Conservation (phyloP, 805 yeast genomes). For the Saccharomycopsis capsularis region DNA sequence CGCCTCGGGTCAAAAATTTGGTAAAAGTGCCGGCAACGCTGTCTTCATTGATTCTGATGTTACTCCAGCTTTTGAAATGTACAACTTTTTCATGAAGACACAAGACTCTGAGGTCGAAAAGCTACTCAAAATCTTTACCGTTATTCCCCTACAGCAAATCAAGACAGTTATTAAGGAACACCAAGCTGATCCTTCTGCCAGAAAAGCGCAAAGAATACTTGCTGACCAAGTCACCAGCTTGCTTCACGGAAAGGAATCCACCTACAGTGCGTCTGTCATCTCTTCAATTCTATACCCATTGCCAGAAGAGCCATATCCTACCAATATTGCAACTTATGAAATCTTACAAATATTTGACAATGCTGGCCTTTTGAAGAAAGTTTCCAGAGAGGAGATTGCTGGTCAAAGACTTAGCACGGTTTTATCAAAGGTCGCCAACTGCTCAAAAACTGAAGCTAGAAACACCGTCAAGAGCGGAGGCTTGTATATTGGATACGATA, state of each 20-base stretch:
- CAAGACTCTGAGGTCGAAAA: conserved; percentile 69
- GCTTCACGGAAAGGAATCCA: conserved; percentile 76
- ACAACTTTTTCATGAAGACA: conserved; percentile 75
- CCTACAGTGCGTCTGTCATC: conserved; percentile 58
- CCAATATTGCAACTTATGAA: conserved; percentile 41
- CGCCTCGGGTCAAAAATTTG: conserved; percentile 86
- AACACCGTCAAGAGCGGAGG: conserved; percentile 64
- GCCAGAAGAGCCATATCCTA: conserved; percentile 40
- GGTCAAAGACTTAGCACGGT: conserved; percentile 44
- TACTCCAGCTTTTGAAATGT: conserved; percentile 75
- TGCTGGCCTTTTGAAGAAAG: conserved; percentile 45
- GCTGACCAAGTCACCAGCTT: conserved; percentile 74
- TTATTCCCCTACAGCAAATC: conserved; percentile 61
- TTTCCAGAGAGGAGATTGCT: conserved; percentile 32
- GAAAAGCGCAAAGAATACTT: conserved; percentile 68
- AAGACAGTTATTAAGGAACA: conserved; percentile 49
- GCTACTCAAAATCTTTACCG: conserved; percentile 69
- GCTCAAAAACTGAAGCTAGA: conserved; percentile 51
- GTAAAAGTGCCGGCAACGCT: conserved; percentile 96
- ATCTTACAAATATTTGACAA: conserved; percentile 49
- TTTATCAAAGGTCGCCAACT: conserved; percentile 41
- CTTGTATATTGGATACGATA: conserved; percentile 58
- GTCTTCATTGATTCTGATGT: conserved; percentile 71
- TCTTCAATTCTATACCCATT: conserved; percentile 63
- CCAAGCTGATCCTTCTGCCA: conserved; percentile 46